Base-by-base conservation (phyloP, 2,329 filamentous ascomycete species). In the Fusarium tupiense region DNA sequence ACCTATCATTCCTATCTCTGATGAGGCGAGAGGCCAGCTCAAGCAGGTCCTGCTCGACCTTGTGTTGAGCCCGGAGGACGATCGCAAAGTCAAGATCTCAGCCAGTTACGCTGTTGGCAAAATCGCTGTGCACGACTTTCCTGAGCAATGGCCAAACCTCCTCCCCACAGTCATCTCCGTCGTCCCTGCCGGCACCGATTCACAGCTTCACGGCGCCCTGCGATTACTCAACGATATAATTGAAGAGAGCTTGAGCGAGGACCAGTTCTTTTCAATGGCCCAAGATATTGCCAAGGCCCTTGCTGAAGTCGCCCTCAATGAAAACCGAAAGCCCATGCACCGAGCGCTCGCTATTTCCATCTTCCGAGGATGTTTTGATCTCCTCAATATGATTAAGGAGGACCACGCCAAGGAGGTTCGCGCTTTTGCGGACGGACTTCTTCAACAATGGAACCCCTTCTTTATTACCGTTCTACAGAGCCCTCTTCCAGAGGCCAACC, bases 311-410 rank as follows among this genome's bases (percentile, higher is more conserved):
- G 94, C 95, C 20, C 88, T 93, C 64, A 93, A 93, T 81, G 90
- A 93, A 67, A 88, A 88, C 70, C 91, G 94, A 77, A 95, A 94
- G 80, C 88, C 93, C 16, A 90, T 91, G 68, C 86, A 98, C 67
- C 90, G 96, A 70, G 94, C 95, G 37, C 87, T 98, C 76, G 94
- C 96, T 44, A 92, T 98, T 47, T 94, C 93, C 46, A 94, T 98
- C 66, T 98, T 98, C 86, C 90, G 94, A 65, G 91, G 91, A 56
- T 98, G 94, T 83, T 97, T 99, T 82, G 95, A 98, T 81, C 94
- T 96, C 64, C 90, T 99, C 85, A 95, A 98, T 84, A 97, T 98
- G 90, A 93, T 98, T 75, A 93, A 98, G 87, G 95, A 98, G 76
- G 94, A 97, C 76, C 94, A 98, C 83, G 93, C 94, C 79, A 88